Evolutionary conservation across 768 basidiomycete genomes (phyloP).

Genomic region (Termitomyces titanicus): DNA sequence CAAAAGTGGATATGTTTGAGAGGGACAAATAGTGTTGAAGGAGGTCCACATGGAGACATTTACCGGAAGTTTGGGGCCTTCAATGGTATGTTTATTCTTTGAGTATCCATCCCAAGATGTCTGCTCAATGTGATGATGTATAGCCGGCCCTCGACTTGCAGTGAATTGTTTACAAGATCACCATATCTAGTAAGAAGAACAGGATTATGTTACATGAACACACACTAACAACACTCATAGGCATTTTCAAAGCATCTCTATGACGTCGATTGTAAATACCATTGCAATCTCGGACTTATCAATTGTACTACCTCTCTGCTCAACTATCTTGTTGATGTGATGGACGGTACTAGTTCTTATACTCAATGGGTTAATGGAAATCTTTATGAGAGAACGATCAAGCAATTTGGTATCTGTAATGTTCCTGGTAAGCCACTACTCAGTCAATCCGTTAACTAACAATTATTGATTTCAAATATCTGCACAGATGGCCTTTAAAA

Average conservation of each 20-base stretch:
- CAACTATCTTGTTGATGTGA: slow-evolving; percentile 14
- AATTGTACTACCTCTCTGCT: slow-evolving; percentile 16
- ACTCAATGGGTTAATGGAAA: slow-evolving; percentile 21
- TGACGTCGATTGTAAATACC: neutral
- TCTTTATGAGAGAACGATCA: slow-evolving; percentile 16
- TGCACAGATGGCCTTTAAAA: neutral
- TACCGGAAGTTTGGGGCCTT: slow-evolving; percentile 18
- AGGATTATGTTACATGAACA: neutral
- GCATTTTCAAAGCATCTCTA: slow-evolving; percentile 16
- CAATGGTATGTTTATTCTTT: neutral
- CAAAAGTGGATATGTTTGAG: slow-evolving; percentile 16
- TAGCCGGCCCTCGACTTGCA: slow-evolving; percentile 18
- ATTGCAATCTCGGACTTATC: slow-evolving; percentile 16
- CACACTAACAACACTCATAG: neutral
- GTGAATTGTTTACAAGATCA: slow-evolving; percentile 22
- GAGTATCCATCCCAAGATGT: neutral
- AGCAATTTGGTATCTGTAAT: slow-evolving; percentile 19
- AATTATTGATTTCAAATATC: neutral
- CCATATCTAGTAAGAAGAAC: slow-evolving; percentile 8
- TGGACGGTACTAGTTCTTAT: slow-evolving; percentile 16
- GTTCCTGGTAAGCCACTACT: slow-evolving; percentile 19
- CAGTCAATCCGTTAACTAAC: neutral
- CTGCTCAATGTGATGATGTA: neutral
- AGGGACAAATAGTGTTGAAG: slow-evolving; percentile 22
- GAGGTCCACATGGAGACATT: slow-evolving; percentile 23